Evolutionary conservation across 495 filamentous ascomycete species (phyloP).

Genomic region (Aspergillus cristatus): DNA sequence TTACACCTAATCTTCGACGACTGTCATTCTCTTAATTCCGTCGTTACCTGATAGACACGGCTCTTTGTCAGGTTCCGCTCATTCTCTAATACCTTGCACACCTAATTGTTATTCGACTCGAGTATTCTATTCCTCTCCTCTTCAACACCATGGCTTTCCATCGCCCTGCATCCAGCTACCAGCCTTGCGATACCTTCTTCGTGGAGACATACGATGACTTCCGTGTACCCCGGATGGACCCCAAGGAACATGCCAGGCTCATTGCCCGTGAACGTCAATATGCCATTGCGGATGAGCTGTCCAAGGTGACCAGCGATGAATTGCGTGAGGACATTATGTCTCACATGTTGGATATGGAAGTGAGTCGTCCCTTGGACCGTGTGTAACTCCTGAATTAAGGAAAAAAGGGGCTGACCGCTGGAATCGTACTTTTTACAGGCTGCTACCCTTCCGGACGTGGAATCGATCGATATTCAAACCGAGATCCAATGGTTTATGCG

Average conservation of each 20-base stretch:
- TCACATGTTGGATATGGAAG: constrained; percentile 97
- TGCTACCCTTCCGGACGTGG: constrained; percentile 88
- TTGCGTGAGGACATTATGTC: constrained; percentile 86
- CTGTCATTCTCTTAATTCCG: constrained; percentile 47
- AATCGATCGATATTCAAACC: constrained; percentile 95
- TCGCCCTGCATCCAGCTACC: constrained; percentile 40
- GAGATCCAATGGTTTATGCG: constrained; percentile 99
- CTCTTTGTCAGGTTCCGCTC: constrained; percentile 27
- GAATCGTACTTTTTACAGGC: constrained; percentile 40
- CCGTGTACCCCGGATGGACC: constrained; percentile 23
- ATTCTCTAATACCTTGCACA: constrained; percentile 17
- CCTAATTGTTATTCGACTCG: constrained; percentile 5
- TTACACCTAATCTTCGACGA: constrained; percentile 33
- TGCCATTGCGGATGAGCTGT: constrained; percentile 79
- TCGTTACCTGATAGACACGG: constrained; percentile 32
- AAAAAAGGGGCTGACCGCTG: too few species aligned
- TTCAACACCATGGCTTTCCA: constrained; percentile 65
- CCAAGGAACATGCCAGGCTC: constrained; percentile 62
- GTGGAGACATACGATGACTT: constrained; percentile 71
- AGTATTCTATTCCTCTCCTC: neutral
- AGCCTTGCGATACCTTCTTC: constrained; percentile 72
- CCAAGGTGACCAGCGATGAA: constrained; percentile 69
- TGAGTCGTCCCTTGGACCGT: constrained; percentile 27
- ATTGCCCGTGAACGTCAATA: constrained; percentile 69
- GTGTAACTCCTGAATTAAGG: constrained; percentile 12